Conservation (phyloP, 441 rosid species). For the Adansonia gregorii region DNA sequence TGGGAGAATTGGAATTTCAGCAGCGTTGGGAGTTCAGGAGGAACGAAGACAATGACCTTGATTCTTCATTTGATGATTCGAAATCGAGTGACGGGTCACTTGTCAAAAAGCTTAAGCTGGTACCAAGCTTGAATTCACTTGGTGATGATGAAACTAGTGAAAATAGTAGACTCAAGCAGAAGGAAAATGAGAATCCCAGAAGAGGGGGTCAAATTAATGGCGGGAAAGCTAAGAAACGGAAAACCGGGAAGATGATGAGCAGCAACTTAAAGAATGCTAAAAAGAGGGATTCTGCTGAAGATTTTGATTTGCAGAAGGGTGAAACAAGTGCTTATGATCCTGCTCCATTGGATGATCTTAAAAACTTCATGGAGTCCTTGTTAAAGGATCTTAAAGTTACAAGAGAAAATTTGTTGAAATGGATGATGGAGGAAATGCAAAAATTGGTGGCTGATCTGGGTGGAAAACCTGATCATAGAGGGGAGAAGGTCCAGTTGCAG, state of each 20-base stretch:
- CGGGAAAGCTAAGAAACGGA: constrained; percentile 38
- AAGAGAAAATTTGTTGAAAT: constrained; percentile 44
- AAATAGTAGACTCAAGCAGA: constrained; percentile 33
- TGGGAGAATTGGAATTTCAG: constrained; percentile 45
- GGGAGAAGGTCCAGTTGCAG: constrained; percentile 33
- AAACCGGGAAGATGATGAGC: constrained; percentile 31
- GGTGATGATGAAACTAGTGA: constrained; percentile 41
- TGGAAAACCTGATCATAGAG: constrained; percentile 26
- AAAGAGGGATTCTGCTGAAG: constrained; percentile 31
- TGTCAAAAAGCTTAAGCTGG: constrained; percentile 40
- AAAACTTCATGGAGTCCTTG: constrained; percentile 48
- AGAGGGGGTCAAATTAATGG: constrained; percentile 23
- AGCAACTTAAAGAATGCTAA: constrained; percentile 16
- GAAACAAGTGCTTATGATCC: constrained; percentile 34
- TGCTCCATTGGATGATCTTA: constrained; percentile 47
- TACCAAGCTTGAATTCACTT: constrained; percentile 30
- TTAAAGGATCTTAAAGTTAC: constrained; percentile 54
- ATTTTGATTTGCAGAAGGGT: constrained; percentile 31
- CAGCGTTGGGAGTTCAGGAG: constrained; percentile 61
- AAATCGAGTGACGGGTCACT: constrained; percentile 36
- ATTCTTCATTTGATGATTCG: constrained; percentile 53
- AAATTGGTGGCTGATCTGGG: constrained; percentile 42
- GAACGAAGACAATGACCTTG: constrained; percentile 37
- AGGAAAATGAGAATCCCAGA: constrained; percentile 30
- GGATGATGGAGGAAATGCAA: constrained; percentile 63